Evolutionary conservation across 2,329 filamentous ascomycete species (phyloP).

Genomic region (Fusarium tupiense): DNA sequence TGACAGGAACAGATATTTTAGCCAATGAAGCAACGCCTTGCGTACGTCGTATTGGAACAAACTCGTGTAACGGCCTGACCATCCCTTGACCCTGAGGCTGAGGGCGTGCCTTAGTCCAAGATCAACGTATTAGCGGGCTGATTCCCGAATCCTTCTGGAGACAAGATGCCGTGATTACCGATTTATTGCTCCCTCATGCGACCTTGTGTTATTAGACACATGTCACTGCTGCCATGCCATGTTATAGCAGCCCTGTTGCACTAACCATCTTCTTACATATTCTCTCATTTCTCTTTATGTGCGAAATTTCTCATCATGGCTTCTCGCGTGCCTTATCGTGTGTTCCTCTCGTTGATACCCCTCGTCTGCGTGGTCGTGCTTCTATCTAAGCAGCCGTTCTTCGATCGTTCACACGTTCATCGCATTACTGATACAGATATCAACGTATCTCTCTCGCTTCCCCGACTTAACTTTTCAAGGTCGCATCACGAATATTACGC

Average conservation of each 20-base stretch:
- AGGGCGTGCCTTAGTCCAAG: background rate
- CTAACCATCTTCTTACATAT: background rate
- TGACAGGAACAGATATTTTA: background rate
- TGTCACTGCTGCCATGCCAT: background rate
- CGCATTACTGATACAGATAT: conserved; percentile 39
- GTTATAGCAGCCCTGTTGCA: background rate
- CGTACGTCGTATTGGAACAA: background rate
- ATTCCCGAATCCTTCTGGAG: background rate
- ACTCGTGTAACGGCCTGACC: background rate
- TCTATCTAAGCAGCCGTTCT: conserved; percentile 31
- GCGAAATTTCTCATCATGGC: conserved; percentile 7
- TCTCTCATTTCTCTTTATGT: background rate
- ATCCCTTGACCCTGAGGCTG: background rate
- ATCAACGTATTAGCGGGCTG: background rate
- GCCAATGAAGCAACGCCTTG: conserved; percentile 1
- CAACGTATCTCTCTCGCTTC: conserved; percentile 33
- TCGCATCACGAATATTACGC: conserved; percentile 43
- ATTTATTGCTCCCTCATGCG: background rate
- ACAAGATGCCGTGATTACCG: conserved; percentile 6
- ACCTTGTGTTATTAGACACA: background rate
- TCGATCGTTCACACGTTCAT: conserved; percentile 19
- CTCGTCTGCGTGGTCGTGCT: conserved; percentile 24
- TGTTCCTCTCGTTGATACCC: conserved; percentile 10
- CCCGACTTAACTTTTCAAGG: conserved; percentile 40
- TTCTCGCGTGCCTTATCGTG: conserved; percentile 4